These are phyloP conservation scores for Rhodomyrtus psidioides DNA, from an alignment of 441 rosid genomes.

Conservation along the genomic window DNA sequence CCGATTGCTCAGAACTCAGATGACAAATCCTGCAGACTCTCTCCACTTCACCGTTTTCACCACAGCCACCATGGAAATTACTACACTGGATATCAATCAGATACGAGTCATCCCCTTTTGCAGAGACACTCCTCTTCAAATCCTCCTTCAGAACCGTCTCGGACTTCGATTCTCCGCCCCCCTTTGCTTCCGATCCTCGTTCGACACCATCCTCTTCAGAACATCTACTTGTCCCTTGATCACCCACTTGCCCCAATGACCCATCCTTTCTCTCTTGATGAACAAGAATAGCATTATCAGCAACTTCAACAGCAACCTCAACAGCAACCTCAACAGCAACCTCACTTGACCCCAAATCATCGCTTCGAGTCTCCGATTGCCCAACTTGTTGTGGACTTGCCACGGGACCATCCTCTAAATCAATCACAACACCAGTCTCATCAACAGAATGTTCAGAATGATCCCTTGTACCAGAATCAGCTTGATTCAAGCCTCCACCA, in stretches of 20 bases:
- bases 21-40: conserved; percentile 80
- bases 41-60: conserved; percentile 35
- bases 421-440: neutral
- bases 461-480: neutral
- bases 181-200: conserved; percentile 8
- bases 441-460: neutral
- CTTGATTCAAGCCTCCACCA: neutral
- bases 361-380: neutral
- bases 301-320: neutral
- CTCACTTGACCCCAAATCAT: neutral
- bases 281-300: neutral
- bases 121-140: conserved; percentile 21
- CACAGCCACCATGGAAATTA: conserved; percentile 8
- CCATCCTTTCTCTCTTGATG: conserved; percentile 8
- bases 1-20: conserved; percentile 48
- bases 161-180: conserved; percentile 5
- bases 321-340: neutral
- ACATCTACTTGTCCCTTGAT: conserved; percentile 17
- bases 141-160: conserved; percentile 15
- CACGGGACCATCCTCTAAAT: neutral
- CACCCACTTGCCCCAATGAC: conserved; percentile 10
- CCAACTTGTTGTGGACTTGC: neutral
- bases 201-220: conserved; percentile 19
- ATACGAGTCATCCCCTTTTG: conserved; percentile 28
- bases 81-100: conserved; percentile 33